Percentiles rank a stretch among this genome's conserved stretches.
Evolutionary conservation across 768 basidiomycete species (phyloP).

Genomic region (Termitomyces sp.): DNA sequence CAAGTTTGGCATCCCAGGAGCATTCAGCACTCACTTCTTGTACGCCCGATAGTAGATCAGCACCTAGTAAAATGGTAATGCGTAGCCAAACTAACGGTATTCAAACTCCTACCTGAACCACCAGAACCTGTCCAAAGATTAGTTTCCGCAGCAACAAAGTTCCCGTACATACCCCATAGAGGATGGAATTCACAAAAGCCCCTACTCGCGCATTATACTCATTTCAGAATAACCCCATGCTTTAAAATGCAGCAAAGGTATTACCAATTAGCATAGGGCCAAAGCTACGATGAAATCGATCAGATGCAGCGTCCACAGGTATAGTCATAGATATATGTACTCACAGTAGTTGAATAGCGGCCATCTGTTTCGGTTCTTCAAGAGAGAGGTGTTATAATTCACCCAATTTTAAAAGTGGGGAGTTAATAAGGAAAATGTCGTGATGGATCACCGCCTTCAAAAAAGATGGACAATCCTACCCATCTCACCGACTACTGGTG

Average conservation of each 20-base stretch:
- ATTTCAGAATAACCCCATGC: not conserved
- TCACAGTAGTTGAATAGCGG: conserved; percentile 12
- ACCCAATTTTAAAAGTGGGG: not conserved
- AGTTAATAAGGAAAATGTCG: too few species aligned
- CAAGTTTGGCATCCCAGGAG: not conserved
- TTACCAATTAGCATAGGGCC: conserved; percentile 40
- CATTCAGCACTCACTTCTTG: conserved; percentile 24
- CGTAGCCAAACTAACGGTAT: not conserved
- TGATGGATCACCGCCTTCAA: too few species aligned
- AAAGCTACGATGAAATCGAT: conserved; percentile 20
- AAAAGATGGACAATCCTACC: too few species aligned
- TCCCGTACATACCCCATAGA: conserved; percentile 33
- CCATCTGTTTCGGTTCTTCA: conserved; percentile 1
- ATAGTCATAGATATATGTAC: not conserved
- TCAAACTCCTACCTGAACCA: conserved; percentile 24
- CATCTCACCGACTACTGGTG: too few species aligned
- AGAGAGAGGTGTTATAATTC: not conserved
- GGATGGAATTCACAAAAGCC: conserved; percentile 30
- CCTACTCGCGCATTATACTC: not conserved
- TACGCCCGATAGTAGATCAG: conserved; percentile 32
- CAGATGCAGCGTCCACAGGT: not conserved
- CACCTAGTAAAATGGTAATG: conserved; percentile 1
- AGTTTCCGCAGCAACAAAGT: not conserved
- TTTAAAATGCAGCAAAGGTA: conserved; percentile 17
- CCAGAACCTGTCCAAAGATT: conserved; percentile 22